phyloP scores from a whole-genome alignment of 2,329 filamentous ascomycete species.

The Cladosporium colombiae region DNA sequence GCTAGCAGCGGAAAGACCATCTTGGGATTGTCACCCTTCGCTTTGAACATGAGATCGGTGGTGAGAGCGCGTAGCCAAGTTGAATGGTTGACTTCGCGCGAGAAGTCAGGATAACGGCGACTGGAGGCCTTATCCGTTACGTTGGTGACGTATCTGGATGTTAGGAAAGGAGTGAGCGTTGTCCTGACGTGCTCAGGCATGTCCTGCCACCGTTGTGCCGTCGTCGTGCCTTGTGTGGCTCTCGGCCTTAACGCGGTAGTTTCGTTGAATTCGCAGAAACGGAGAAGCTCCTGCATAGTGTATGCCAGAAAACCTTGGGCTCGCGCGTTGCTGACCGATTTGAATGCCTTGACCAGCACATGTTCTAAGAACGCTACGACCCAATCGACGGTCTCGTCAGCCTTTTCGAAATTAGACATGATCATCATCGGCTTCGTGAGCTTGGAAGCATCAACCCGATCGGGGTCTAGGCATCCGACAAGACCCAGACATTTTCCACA shows the following conservation, averaged over 20 bases:
- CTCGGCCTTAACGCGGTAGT: constrained; percentile 55
- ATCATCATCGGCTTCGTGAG: constrained; percentile 83
- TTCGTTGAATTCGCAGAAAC: constrained; percentile 70
- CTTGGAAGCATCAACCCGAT: constrained; percentile 77
- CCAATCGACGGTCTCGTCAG: constrained; percentile 81
- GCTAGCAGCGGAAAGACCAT: constrained; percentile 80
- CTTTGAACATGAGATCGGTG: constrained; percentile 77
- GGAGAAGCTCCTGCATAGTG: constrained; percentile 88
- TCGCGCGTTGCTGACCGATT: constrained; percentile 83
- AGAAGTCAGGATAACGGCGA: constrained; percentile 74
- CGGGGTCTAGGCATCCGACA: constrained; percentile 88
- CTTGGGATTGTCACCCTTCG: constrained; percentile 70
- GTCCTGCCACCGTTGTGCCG: constrained; percentile 73
- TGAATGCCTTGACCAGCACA: constrained; percentile 85
- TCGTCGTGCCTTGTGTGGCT: constrained; percentile 57
- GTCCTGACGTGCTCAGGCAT: constrained; percentile 78
- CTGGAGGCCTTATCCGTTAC: constrained; percentile 31
- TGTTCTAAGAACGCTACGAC: constrained; percentile 81
- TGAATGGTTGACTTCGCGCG: constrained; percentile 65
- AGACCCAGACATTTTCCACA: constrained; percentile 83
- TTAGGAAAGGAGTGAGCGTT: constrained; percentile 83
- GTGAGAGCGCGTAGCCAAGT: constrained; percentile 81
- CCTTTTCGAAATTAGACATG: constrained; percentile 78
- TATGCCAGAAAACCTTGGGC: constrained; percentile 91
- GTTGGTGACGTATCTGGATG: constrained; percentile 71